Evolutionary conservation across 768 basidiomycete species (phyloP).

Genomic region (Podaxis mareebaensis): DNA sequence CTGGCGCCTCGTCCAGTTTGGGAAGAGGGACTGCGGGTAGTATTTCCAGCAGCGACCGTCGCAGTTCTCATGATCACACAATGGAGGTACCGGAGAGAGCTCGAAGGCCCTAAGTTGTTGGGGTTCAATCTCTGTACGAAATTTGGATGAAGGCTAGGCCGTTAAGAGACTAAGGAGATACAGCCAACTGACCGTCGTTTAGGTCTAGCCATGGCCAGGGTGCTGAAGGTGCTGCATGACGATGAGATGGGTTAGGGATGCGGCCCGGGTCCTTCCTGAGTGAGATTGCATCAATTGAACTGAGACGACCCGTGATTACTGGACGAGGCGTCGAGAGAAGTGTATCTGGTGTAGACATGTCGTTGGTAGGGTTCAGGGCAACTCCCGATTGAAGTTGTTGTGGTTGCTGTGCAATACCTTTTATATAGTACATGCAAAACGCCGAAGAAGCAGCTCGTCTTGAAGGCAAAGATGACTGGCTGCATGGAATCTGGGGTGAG

Average conservation of each 20-base stretch:
- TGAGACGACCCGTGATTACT: not conserved
- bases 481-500: no score
- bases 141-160: not conserved
- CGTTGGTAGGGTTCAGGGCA: not conserved
- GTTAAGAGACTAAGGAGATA: not conserved
- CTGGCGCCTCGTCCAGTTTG: conserved; percentile 56
- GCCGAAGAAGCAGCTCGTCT: no score
- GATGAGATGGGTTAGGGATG: conserved; percentile 40
- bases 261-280: conserved; percentile 7
- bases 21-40: conserved; percentile 50
- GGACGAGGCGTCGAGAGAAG: not conserved
- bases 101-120: conserved; percentile 30
- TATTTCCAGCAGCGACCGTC: conserved; percentile 36
- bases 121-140: conserved; percentile 33
- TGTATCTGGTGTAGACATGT: not conserved
- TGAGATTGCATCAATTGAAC: not conserved
- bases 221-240: conserved; percentile 47
- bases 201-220: conserved; percentile 51
- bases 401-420: no score
- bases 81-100: conserved; percentile 34
- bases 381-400: no score
- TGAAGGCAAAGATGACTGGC: no score
- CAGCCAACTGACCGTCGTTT: conserved; percentile 31
- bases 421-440: no score
- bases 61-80: conserved; percentile 39